phyloP scores from a whole-genome alignment of 441 rosid species.

The Syzygium malaccense region DNA sequence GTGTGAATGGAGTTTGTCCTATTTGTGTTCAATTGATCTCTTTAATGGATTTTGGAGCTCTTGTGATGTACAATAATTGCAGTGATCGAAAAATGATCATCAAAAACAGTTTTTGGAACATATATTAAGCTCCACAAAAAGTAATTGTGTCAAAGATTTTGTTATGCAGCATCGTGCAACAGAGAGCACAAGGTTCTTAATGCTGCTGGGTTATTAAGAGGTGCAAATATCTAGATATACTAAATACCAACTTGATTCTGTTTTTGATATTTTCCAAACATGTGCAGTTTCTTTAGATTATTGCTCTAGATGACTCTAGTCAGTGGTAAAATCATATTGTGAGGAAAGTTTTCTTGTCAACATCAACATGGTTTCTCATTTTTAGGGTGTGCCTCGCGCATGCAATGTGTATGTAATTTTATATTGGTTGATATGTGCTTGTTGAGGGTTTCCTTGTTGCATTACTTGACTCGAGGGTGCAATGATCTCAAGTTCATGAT shows the following conservation, averaged over 20 bases:
- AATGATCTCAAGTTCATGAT: slow-evolving; percentile 4
- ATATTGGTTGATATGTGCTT: background rate
- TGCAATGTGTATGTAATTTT: background rate
- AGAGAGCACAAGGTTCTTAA: background rate
- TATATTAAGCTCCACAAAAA: background rate
- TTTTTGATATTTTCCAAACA: background rate
- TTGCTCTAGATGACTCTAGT: background rate
- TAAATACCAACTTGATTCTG: background rate
- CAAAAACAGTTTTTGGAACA: background rate
- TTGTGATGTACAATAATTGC: background rate
- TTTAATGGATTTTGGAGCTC: background rate
- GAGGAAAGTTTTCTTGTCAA: background rate
- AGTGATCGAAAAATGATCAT: background rate
- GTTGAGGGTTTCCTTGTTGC: background rate
- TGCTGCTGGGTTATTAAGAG: background rate
- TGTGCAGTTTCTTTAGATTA: background rate
- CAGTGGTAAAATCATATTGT: background rate
- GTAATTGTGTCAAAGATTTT: background rate
- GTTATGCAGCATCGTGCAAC: background rate
- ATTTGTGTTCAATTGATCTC: background rate
- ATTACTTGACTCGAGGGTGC: background rate
- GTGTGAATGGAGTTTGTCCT: background rate
- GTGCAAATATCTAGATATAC: background rate
- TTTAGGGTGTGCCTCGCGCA: background rate
- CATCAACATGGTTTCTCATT: background rate